Evolutionary conservation across 2,329 filamentous ascomycete genomes (phyloP).

Genomic region (Calonectria montana): DNA sequence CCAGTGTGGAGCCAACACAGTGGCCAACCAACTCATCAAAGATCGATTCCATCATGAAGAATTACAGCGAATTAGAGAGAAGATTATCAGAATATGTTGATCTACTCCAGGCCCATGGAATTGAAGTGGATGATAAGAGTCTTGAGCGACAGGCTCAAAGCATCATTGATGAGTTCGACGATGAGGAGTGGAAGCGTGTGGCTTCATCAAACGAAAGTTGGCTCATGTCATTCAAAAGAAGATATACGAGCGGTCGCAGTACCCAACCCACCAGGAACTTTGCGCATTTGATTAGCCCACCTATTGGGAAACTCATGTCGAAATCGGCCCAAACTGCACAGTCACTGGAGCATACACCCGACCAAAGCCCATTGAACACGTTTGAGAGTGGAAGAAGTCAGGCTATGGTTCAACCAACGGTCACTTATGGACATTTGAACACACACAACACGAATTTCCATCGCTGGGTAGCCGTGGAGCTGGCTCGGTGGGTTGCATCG

Average conservation of each 20-base stretch:
- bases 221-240: constrained; percentile 13
- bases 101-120: constrained; percentile 7
- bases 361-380: neutral
- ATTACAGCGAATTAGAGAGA: constrained; percentile 13
- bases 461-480: constrained; percentile 19
- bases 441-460: constrained; percentile 12
- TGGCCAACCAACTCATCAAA: neutral
- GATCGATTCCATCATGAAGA: constrained; percentile 16
- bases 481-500: constrained; percentile 23
- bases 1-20: neutral
- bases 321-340: neutral
- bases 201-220: constrained; percentile 1
- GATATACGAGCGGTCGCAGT: neutral
- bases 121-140: constrained; percentile 9
- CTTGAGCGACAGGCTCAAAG: neutral
- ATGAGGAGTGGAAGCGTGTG: constrained; percentile 10
- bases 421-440: neutral
- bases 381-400: neutral
- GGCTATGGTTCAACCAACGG: neutral
- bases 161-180: neutral
- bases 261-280: neutral
- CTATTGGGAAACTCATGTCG: neutral
- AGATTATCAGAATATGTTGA: constrained; percentile 13
- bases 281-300: neutral
- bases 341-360: neutral